A percentile compares a stretch with the other conserved stretches of the same genome.
Conservation (phyloP, 306 rosid genomes). For the Leucaena leucocephala region DNA sequence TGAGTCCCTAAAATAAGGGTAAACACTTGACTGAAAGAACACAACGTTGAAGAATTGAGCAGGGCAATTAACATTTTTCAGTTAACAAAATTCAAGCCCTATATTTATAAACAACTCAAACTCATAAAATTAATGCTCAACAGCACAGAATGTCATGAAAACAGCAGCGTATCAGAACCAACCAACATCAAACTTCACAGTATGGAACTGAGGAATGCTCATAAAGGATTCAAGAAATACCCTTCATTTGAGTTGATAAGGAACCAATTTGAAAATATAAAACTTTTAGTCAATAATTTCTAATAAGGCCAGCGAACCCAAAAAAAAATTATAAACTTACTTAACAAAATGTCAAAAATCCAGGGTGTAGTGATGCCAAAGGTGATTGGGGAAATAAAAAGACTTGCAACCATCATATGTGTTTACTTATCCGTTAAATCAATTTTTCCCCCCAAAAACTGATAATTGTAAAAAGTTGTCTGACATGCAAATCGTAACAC, state of each 20-base stretch:
- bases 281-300: neutral
- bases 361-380: too few relatives aligned
- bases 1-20: neutral
- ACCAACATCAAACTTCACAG: conserved; percentile 1
- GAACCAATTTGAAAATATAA: conserved; percentile 5
- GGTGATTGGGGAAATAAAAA: too few relatives aligned
- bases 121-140: neutral
- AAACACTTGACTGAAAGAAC: neutral
- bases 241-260: neutral
- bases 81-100: neutral
- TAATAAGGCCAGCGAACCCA: neutral
- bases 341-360: too few relatives aligned
- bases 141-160: neutral
- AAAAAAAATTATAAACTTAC: neutral
- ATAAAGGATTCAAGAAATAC: neutral
- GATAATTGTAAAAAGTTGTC: neutral
- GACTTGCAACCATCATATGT: too few relatives aligned
- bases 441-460: too few relatives aligned
- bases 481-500: neutral
- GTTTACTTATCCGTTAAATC: too few relatives aligned
- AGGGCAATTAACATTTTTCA: too few relatives aligned
- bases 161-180: neutral
- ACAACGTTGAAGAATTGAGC: conserved; percentile 3
- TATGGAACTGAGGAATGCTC: neutral
- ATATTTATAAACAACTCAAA: neutral